Base-by-base conservation (phyloP, 164 flowering plant genomes). In the Buxus sempervirens region DNA sequence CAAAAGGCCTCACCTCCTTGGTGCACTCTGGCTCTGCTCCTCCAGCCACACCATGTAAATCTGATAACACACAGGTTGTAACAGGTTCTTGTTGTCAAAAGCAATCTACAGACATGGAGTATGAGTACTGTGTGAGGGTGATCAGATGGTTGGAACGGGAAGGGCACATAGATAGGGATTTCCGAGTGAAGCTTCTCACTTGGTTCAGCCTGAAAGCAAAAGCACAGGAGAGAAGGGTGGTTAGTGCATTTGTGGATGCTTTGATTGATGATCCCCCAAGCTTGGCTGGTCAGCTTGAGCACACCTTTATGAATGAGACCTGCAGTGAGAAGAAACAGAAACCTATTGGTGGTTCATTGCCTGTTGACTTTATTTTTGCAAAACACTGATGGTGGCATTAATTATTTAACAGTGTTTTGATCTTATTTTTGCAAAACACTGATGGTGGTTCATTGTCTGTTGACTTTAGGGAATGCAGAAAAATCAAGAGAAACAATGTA, bases 181-280 rank as follows among this genome's bases (percentile, higher is more conserved):
- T 90, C 64, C 75, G 91, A 51, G 81, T 87, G 67, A 90, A 83
- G 71, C 86, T 92, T 67, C 79, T 90, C 4, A 87, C 91, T 22
- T 92, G 97, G 97, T 92, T 85, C 72, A 86, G 93, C 83, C 70
- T 87, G 80, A 86, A 78, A 78, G 86, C 96, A 7, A 81, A 83
- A 15, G 67, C 23, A 63, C 82, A 84, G 60, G 88, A 90, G 56
- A 80, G 83, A 36, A 77, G 86, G 68, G 83, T 88, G 54, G 95
- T 89, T 2, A 82, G 76, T 66, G 86, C 71, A 24, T 89, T 86
- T 60, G 78, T 91, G 32, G 82, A 88, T 62, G 72, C 85, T 24
- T 71, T 91, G 32, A 73, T 82, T 42, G 91, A 89, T 56, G 97
- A 91, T 66, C 91, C 95, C 0, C 70, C 76, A n/a, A 80, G 85